These are phyloP conservation scores for Candida tallmaniae DNA, from an alignment of 805 yeast species.

Conservation along the genomic window DNA sequence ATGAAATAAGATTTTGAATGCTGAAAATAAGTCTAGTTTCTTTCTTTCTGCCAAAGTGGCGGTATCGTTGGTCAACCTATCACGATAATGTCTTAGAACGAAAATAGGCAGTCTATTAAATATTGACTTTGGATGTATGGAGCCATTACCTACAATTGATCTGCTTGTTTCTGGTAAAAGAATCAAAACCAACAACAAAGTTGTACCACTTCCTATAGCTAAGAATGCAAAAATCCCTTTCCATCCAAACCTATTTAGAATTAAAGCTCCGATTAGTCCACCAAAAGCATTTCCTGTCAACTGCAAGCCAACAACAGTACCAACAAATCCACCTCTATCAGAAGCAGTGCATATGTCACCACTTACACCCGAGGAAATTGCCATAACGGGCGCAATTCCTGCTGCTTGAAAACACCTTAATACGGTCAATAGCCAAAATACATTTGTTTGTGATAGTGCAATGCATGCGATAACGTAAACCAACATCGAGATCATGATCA, in stretches of 20 bases:
- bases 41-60: constrained; percentile 12
- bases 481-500: constrained; percentile 49
- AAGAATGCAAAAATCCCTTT: constrained; percentile 75
- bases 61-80: constrained; percentile 27
- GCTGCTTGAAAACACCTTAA: constrained; percentile 74
- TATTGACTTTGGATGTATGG: constrained; percentile 45
- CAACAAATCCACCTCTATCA: constrained; percentile 69
- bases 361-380: constrained; percentile 64
- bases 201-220: constrained; percentile 56
- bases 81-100: constrained; percentile 20
- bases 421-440: constrained; percentile 58
- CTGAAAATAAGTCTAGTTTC: constrained; percentile 23
- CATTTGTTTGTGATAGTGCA: constrained; percentile 57
- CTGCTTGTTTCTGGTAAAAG: constrained; percentile 75
- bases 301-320: constrained; percentile 59
- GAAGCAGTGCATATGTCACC: constrained; percentile 67
- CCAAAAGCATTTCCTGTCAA: constrained; percentile 76
- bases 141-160: constrained; percentile 69
- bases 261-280: constrained; percentile 58
- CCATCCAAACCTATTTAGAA: constrained; percentile 46
- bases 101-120: constrained; percentile 47
- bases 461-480: constrained; percentile 59
- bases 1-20: constrained; percentile 40
- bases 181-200: constrained; percentile 18
- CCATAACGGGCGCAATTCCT: constrained; percentile 71